Evolutionary conservation across 2,329 filamentous ascomycete genomes (phyloP).

Genomic region (Chaetothyriales sp.): DNA sequence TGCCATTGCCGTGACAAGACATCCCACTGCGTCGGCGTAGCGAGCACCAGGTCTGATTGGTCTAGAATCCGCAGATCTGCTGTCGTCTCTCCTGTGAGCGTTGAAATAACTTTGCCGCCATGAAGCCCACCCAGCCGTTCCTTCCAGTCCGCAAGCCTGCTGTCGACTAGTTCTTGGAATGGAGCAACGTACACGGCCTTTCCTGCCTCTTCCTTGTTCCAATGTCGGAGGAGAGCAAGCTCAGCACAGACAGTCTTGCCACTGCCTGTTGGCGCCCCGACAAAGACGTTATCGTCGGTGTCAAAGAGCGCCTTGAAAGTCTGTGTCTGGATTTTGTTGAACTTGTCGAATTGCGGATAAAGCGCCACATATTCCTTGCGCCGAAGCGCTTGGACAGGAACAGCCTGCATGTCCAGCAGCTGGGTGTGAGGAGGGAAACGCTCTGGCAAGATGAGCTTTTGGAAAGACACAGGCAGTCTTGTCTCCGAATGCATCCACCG

Average conservation of each 20-base stretch:
- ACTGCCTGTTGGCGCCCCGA: conserved; percentile 84
- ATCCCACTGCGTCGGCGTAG: conserved; percentile 91
- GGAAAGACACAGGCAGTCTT: conserved; percentile 81
- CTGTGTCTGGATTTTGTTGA: conserved; percentile 97
- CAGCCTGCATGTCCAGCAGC: conserved; percentile 75
- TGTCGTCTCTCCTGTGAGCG: conserved; percentile 83
- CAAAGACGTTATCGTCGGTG: conserved; percentile 82
- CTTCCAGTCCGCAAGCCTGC: conserved; percentile 70
- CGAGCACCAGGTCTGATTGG: conserved; percentile 73
- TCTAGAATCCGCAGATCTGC: conserved; percentile 81
- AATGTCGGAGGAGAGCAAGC: conserved; percentile 78
- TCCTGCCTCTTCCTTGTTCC: conserved; percentile 55
- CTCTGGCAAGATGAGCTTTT: conserved; percentile 84
- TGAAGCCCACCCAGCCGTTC: conserved; percentile 55
- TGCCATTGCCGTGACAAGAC: conserved; percentile 93
- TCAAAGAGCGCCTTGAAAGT: conserved; percentile 88
- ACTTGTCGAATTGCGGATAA: conserved; percentile 71
- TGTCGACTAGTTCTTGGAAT: conserved; percentile 83
- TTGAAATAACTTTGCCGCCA: conserved; percentile 79
- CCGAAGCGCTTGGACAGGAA: conserved; percentile 81
- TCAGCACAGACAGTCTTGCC: conserved; percentile 96
- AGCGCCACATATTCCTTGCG: conserved; percentile 63
- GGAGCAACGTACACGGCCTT: conserved; percentile 89
- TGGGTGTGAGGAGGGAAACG: conserved; percentile 92
- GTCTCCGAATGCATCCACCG: conserved; percentile 98